phyloP scores from a whole-genome alignment of 2,329 filamentous ascomycete species.

The Aspergillus melleus region DNA sequence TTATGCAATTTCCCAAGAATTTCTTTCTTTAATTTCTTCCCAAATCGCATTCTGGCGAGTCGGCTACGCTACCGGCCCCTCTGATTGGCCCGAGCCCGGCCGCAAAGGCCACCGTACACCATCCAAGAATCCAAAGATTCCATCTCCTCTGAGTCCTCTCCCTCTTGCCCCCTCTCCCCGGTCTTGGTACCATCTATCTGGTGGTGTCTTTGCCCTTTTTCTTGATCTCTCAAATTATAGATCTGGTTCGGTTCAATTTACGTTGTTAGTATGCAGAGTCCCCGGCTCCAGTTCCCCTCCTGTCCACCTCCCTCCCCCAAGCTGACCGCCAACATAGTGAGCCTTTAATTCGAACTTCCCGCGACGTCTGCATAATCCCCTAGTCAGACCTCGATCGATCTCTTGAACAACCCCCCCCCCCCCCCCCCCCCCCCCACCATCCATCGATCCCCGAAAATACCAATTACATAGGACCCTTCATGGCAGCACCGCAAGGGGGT shows the following conservation, averaged over 20 bases:
- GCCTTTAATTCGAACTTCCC: slow-evolving; percentile 17
- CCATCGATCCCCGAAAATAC: neutral
- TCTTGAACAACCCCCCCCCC: neutral
- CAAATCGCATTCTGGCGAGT: neutral
- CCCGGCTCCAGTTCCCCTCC: slow-evolving; percentile 11
- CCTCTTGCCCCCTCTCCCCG: slow-evolving; percentile 13
- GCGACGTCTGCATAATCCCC: slow-evolving; percentile 13
- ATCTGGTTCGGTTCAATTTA: neutral
- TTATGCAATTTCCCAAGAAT: no score
- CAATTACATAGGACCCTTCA: slow-evolving; percentile 24
- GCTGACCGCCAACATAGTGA: slow-evolving; percentile 26
- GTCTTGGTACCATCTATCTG: slow-evolving; percentile 11
- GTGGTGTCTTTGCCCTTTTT: slow-evolving; percentile 4
- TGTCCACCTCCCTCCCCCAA: slow-evolving; percentile 9
- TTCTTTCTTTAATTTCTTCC: neutral
- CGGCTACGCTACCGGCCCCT: slow-evolving; percentile 22
- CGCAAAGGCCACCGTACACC: slow-evolving; percentile 43
- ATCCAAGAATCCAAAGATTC: slow-evolving; percentile 16
- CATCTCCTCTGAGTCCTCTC: slow-evolving; percentile 4
- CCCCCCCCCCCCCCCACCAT: neutral
- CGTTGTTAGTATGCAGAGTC: slow-evolving; percentile 20
- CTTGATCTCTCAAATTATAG: neutral
- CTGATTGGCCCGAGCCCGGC: slow-evolving; percentile 34
- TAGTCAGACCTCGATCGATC: slow-evolving; percentile 2
- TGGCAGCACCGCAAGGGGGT: slow-evolving; percentile 54